These are phyloP conservation scores for Pulveroboletus sp. DNA, from an alignment of 768 basidiomycete species.

Conservation along the genomic window DNA sequence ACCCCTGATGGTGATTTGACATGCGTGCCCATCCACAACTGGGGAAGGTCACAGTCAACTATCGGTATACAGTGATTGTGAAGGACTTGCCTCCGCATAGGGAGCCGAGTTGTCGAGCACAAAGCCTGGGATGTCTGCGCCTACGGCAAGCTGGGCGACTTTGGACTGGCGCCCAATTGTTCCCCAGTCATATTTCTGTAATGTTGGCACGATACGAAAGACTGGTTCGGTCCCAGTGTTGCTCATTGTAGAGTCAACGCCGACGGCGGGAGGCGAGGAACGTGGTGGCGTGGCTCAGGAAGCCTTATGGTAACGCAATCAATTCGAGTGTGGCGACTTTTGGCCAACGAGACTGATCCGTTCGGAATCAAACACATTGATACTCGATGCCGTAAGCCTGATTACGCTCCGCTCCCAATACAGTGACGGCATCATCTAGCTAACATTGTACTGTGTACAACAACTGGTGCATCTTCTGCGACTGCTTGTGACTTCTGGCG, in stretches of 20 bases:
- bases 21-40: slow-evolving; percentile 99
- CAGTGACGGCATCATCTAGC: too few relatives aligned
- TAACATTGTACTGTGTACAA: too few relatives aligned
- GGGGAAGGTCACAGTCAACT: slow-evolving; percentile 8
- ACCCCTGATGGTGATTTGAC: slow-evolving; percentile 63
- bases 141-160: slow-evolving; percentile 80
- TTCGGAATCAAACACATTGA: too few relatives aligned
- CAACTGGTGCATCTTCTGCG: too few relatives aligned
- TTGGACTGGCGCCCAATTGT: slow-evolving; percentile 75
- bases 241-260: slow-evolving; percentile 17
- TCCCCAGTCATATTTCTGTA: slow-evolving; percentile 95
- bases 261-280: background rate
- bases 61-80: background rate
- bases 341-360: background rate
- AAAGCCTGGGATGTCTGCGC: slow-evolving; percentile 61
- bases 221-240: slow-evolving; percentile 38
- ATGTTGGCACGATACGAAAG: slow-evolving; percentile 80
- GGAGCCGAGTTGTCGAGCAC: slow-evolving; percentile 64
- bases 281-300: background rate
- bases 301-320: background rate
- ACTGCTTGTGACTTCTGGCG: too few relatives aligned
- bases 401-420: too few relatives aligned
- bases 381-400: too few relatives aligned
- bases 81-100: slow-evolving; percentile 81
- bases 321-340: background rate